Evolutionary conservation across 169 alveolate species (phyloP), one percentile per base, ranked within the genome.

Genomic region (Cryptosporidium muris): DNA sequence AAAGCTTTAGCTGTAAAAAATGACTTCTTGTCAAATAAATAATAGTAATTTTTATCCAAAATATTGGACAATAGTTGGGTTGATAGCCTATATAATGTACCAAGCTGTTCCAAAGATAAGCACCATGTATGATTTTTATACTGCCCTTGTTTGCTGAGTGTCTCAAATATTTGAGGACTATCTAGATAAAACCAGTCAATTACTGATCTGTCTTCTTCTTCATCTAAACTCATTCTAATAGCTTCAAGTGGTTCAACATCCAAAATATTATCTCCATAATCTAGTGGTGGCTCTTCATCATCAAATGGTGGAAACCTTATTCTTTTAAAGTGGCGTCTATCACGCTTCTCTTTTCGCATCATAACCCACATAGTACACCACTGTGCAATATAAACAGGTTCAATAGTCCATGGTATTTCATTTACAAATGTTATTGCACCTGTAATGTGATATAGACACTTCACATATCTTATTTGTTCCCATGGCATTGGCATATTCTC

Each of bases 251-350:
- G 99, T 82, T 98, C 99, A 62, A 98, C 98, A 81, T 96, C 98
- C 67, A 97, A 89, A 14, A 98, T 97, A 90, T 98, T 98, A 88
- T 98, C 99, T 36, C 95, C 93, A 90, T 98, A 99, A 90, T 99
- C 99, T 54, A 99, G 91, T 14, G 99, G 99, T 25, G 99, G 99
- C 81, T 98, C 99, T 92, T 98, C 99, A 88, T 98, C 99, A 91
- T 98, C 99, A 88, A 98, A 98, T 45, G 99, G 99, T 1, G 99
- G 99, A 81, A 98, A 98, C 81, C 99, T 93, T 99, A 99, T 98
- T 88, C 99, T 95, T 92, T 99, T 99, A 94, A 99, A 99, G 92
- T 99, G 99, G 9, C 99, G 92, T 56, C 99, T 91, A 91, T 99
- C 99, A 68, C 99, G 93, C 91, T 97, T 97, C 90, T 97, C 99